A percentile compares a stretch with the other conserved stretches of the same genome.
Conservation (phyloP, 441 rosid genomes). For the Croton laevigatus region DNA sequence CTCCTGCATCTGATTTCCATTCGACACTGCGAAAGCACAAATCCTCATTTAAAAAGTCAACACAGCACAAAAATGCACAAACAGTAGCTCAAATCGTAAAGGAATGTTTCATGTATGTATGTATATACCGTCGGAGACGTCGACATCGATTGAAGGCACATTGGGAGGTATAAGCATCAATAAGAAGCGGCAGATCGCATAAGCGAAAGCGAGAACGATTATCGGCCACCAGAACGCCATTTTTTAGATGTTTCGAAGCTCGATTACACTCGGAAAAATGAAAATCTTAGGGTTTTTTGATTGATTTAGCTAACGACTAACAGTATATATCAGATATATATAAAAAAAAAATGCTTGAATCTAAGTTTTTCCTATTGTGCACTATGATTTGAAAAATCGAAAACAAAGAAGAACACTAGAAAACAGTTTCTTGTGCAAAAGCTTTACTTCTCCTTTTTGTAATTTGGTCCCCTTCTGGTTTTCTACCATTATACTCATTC, state of each 20-base stretch:
- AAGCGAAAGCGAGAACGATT: constrained; percentile 79
- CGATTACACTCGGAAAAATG: neutral
- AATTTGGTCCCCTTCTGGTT: constrained; percentile 5
- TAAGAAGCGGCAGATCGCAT: constrained; percentile 85
- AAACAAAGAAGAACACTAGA: constrained; percentile 1
- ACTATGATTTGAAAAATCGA: neutral
- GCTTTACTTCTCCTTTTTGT: neutral
- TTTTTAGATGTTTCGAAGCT: neutral
- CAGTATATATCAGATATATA: neutral
- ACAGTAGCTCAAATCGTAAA: neutral
- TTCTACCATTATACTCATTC: neutral
- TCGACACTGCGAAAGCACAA: constrained; percentile 46
- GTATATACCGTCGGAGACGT: constrained; percentile 75
- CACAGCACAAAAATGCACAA: neutral
- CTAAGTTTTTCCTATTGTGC: neutral
- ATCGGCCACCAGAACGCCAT: constrained; percentile 97
- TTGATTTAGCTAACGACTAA: neutral
- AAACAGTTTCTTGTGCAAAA: neutral
- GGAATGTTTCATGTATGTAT: neutral
- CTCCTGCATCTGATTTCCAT: constrained; percentile 69
- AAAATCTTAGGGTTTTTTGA: constrained; percentile 18
- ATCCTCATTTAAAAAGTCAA: neutral
- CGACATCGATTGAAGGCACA: constrained; percentile 94
- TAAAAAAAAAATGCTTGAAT: constrained; percentile 9
- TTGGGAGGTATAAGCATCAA: constrained; percentile 84